Base-by-base conservation (phyloP, 2,329 filamentous ascomycete species). In the Aspergillus sp. region DNA sequence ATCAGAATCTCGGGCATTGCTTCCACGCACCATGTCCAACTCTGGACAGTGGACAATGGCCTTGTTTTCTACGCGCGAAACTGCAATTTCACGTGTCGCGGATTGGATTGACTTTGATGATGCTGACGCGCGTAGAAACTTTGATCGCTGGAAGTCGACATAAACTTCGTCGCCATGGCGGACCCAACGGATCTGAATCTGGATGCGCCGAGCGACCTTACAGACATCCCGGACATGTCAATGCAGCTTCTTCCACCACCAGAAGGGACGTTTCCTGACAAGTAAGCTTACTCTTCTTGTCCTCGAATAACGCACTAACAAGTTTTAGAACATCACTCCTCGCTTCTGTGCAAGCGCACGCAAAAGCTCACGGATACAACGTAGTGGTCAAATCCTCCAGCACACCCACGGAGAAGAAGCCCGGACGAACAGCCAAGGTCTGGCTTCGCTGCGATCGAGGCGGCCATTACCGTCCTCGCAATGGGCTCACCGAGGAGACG, bases 321-420 rank as follows among this genome's bases (percentile, higher is more conserved):
- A 61, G 56, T 34, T 34, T 52, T 25, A 28, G 77, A 64, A 64
- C 73, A 5, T 71, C 77, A 22, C 70, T 80, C 54, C 71, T 80
- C 41, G 69, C 75, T 3, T 72, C 77, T 13, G 77, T 80, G 25
- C 77, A 80, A 61, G 73, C 72, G 9, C 77, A 79, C 64, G 77
- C 75, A 31, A 80, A 79, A 66, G 68, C 73, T 4, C 77, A 80
- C 66, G 78, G 78, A 22, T 80, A 80, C 63, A 79, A 80, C 64
- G 73, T 80, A 25, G 78, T 80, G 8, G 76, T 80, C 54, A 80
- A 80, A 55, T 80, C 78, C n/a, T 80, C 78, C 19, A 80, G 77
- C 62, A 79, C 75, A 1, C 78, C 78, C 7, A 80, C 77, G 6
- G 77, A 80, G 59, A 79, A 80, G 66, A 80, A 80, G 54, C 78